phyloP scores from a whole-genome alignment of 176 grass and related monocot genomes.

The Hsuehochloa calcarea region DNA sequence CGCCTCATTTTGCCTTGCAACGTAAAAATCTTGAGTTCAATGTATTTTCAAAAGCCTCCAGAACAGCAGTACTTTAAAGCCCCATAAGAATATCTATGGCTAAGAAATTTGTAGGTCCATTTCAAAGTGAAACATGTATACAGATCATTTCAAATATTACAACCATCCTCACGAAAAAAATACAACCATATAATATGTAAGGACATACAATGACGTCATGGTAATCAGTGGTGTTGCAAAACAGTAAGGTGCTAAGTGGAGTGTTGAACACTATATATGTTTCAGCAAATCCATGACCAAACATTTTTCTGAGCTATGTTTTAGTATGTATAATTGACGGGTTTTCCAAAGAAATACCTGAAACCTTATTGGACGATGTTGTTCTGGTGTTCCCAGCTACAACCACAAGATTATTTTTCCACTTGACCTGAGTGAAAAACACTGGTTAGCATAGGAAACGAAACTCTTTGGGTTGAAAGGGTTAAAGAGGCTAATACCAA shows the following conservation, averaged over 20 bases:
- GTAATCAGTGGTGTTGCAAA: not conserved
- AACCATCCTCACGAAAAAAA: not conserved
- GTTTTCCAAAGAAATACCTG: slow-evolving; percentile 46
- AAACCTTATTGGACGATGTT: slow-evolving; percentile 57
- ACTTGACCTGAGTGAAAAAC: slow-evolving; percentile 57
- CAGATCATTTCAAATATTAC: not conserved
- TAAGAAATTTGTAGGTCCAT: not conserved
- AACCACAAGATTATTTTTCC: slow-evolving; percentile 76
- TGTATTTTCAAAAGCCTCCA: not conserved
- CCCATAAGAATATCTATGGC: not conserved
- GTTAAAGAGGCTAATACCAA: slow-evolving; percentile 47
- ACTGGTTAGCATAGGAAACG: slow-evolving; percentile 9
- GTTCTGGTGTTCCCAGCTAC: slow-evolving; percentile 72
- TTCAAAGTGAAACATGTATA: not conserved
- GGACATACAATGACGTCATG: not conserved
- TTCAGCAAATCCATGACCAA: not conserved
- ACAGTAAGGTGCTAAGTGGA: not conserved
- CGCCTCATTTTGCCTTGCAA: not conserved
- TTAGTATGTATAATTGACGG: slow-evolving; percentile 9
- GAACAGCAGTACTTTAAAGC: not conserved
- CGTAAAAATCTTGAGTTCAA: not conserved
- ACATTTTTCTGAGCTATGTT: not conserved
- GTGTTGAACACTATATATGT: not conserved
- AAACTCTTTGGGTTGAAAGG: not conserved
- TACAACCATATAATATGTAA: not conserved